phyloP scores from a whole-genome alignment of 805 yeast genomes.

The Saccharomyces eubayanus region DNA sequence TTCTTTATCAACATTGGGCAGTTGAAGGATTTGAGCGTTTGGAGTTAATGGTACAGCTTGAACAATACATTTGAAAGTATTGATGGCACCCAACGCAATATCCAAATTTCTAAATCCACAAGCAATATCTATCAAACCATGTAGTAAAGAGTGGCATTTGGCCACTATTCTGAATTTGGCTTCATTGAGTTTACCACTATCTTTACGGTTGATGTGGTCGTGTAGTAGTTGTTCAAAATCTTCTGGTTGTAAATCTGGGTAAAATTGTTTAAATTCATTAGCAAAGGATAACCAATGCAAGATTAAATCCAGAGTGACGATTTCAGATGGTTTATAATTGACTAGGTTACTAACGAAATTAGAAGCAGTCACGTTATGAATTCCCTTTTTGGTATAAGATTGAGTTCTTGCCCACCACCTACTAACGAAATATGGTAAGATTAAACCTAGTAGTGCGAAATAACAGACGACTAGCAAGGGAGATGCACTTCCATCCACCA shows the following conservation, averaged over 20 bases:
- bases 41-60: constrained; percentile 61
- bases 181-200: constrained; percentile 28
- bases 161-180: constrained; percentile 52
- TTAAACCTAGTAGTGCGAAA: constrained; percentile 61
- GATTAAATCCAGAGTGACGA: constrained; percentile 48
- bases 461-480: constrained; percentile 57
- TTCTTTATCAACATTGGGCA: constrained; percentile 59
- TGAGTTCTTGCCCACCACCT: constrained; percentile 86
- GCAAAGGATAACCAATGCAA: constrained; percentile 53
- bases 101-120: constrained; percentile 68
- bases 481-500: constrained; percentile 76
- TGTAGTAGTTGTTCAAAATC: constrained; percentile 45
- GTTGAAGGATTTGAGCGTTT: constrained; percentile 64
- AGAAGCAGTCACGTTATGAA: constrained; percentile 79
- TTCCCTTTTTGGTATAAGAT: constrained; percentile 70
- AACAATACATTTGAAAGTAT: constrained; percentile 58
- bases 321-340: constrained; percentile 63
- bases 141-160: constrained; percentile 53
- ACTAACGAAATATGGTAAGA: constrained; percentile 74
- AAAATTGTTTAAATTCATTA: constrained; percentile 50
- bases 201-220: constrained; percentile 51
- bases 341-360: constrained; percentile 61
- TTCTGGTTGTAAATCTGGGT: constrained; percentile 35
- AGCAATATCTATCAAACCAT: constrained; percentile 73
- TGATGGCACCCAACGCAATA: constrained; percentile 50